Conservation (phyloP, 768 basidiomycete species). For the Butyriboletus loyo region DNA sequence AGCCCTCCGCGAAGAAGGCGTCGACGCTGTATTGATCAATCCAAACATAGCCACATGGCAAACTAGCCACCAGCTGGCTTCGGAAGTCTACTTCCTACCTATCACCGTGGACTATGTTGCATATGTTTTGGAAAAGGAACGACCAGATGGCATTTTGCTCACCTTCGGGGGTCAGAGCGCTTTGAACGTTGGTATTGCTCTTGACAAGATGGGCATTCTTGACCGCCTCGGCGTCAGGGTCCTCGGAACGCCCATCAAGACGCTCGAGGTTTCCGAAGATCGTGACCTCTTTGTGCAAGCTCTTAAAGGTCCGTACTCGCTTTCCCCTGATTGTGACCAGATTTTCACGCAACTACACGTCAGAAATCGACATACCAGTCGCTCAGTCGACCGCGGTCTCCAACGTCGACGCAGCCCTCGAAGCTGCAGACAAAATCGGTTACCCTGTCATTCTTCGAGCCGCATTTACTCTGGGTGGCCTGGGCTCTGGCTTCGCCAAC, state of each 20-base stretch:
- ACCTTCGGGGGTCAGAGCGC: conserved; percentile 99
- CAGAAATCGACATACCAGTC: conserved; percentile 96
- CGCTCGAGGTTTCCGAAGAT: conserved; percentile 95
- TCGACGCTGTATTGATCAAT: conserved; percentile 93
- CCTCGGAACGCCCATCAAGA: conserved; percentile 91
- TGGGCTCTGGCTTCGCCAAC: conserved; percentile 97
- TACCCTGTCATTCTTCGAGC: conserved; percentile 97
- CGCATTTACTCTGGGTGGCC: conserved; percentile 96
- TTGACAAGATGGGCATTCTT: conserved; percentile 95
- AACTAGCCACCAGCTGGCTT: conserved; percentile 95
- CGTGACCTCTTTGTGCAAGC: conserved; percentile 95
- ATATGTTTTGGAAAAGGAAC: conserved; percentile 96
- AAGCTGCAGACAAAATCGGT: conserved; percentile 87
- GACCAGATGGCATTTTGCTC: conserved; percentile 94
- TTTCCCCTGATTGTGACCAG: background rate
- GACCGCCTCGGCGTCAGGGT: conserved; percentile 92
- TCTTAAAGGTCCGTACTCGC: conserved; percentile 68
- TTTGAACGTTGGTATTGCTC: conserved; percentile 93
- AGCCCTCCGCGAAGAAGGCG: conserved; percentile 92
- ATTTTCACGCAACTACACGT: conserved; percentile 3
- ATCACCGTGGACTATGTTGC: conserved; percentile 97
- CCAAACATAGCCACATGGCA: conserved; percentile 99
- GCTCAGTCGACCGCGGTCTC: conserved; percentile 96
- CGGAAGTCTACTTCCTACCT: conserved; percentile 96
- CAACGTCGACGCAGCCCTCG: conserved; percentile 88